Base-by-base conservation (phyloP, 306 rosid species). In the Cyclanthera cordifolia region DNA sequence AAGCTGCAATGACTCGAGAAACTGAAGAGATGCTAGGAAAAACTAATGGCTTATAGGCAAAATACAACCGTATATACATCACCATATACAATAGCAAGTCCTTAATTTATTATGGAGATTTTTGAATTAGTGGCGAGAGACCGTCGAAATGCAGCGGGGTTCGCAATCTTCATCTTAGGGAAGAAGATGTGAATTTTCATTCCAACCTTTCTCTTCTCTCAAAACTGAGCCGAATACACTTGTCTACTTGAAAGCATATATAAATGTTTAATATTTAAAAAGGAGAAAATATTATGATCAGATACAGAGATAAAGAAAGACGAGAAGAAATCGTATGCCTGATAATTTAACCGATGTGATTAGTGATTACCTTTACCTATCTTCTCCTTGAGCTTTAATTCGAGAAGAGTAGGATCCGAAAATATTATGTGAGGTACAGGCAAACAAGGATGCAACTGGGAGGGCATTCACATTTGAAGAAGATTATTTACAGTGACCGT, bases 401-500 rank as follows among this genome's bases (percentile, higher is more conserved):
- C 39, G 69, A 20, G 53, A 17, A 13, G 21, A 28, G 17, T 45
- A 21, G 37, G 53, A 23, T 45, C 53, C 6, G 17, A 21, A 21
- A 7, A 45, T 14, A 65, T 41, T 21, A 21, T 20, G 24, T 24
- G 70, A 34, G 11, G 52, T 7, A 41, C 69, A 17, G 43, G 69
- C 17, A 41, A 64, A 64, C 52, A 63, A 64, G 17, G 37, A 65
- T 65, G 37, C 21, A 19, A 14, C 53, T 19, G 70, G 53, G 14
- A 12, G 43, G 70, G 20, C 79, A 10, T 51, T 84, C 92, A 89
- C 93, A 87, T 89, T 74, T 93, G 98, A 69, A 93, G 96, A 80
- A 93, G 96, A 83, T 93, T 93, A 87, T 93, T 93, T 84, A 93
- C 91, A 75, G 98, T 93, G 61, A 86, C 94, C 5, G 90, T 70